These are phyloP conservation scores for Colletotrichum musicola DNA, from an alignment of 2,329 filamentous ascomycete species.

Conservation along the genomic window DNA sequence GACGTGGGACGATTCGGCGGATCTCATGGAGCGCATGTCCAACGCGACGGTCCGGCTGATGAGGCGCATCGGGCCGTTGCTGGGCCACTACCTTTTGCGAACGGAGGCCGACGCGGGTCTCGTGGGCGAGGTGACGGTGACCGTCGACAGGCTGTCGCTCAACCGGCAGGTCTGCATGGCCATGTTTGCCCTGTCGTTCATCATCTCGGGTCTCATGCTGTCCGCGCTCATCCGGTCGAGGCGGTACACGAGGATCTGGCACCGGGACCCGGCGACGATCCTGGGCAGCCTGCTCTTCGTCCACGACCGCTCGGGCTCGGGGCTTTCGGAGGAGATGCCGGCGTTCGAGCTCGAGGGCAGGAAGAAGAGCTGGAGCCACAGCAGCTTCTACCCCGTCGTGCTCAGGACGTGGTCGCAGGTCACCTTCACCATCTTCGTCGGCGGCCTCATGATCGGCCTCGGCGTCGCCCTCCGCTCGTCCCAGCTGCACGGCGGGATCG, in stretches of 20 bases:
- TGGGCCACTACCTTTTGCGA: constrained; percentile 21
- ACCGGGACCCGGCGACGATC: constrained; percentile 22
- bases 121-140: neutral
- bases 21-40: constrained; percentile 16
- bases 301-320: neutral
- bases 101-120: neutral
- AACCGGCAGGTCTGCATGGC: constrained; percentile 14
- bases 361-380: constrained; percentile 8
- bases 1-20: neutral
- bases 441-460: constrained; percentile 8
- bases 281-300: constrained; percentile 22
- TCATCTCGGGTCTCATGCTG: neutral
- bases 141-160: constrained; percentile 4
- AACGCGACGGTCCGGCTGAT: neutral
- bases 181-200: neutral
- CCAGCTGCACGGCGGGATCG: constrained; percentile 1
- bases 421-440: neutral
- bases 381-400: constrained; percentile 9
- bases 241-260: constrained; percentile 8
- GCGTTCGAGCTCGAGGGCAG: neutral
- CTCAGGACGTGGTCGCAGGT: constrained; percentile 7
- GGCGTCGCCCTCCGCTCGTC: constrained; percentile 3
- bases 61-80: neutral
- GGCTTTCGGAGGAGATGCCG: neutral
- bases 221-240: neutral